A percentile compares a stretch with the other conserved stretches of the same genome.
Conservation (phyloP, 306 rosid species). For the Leucaena leucocephala region DNA sequence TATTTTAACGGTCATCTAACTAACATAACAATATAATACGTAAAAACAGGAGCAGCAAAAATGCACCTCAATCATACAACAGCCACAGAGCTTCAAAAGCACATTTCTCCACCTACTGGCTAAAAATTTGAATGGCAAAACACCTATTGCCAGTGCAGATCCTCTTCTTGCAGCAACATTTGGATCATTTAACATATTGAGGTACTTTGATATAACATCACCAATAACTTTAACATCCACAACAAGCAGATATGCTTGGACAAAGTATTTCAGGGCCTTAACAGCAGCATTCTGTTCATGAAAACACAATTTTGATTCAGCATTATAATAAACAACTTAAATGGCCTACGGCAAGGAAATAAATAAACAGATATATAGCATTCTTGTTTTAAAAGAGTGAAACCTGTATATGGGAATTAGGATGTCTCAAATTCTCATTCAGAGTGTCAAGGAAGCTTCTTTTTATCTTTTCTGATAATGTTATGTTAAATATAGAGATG, state of each 20-base stretch:
- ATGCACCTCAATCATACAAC: constrained; percentile 81
- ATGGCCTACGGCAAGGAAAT: constrained; percentile 14
- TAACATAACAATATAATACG: constrained; percentile 30
- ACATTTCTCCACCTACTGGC: constrained; percentile 80
- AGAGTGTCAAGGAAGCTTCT: constrained; percentile 73
- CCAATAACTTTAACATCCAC: constrained; percentile 49
- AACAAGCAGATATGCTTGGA: constrained; percentile 58
- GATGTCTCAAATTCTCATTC: constrained; percentile 94
- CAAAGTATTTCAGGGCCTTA: constrained; percentile 74
- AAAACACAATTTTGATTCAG: constrained; percentile 33
- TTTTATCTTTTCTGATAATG: constrained; percentile 71
- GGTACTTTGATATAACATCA: constrained; percentile 67
- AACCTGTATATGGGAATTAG: constrained; percentile 97
- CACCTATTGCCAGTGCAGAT: constrained; percentile 83
- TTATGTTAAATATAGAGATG: constrained; percentile 59
- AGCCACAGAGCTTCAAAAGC: constrained; percentile 72
- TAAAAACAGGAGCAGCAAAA: constrained; percentile 22
- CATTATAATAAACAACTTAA: constrained; percentile 33
- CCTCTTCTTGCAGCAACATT: constrained; percentile 95
- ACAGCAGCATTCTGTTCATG: constrained; percentile 75
- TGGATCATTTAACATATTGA: constrained; percentile 75
- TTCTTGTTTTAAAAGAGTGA: constrained; percentile 29
- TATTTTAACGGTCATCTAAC: constrained; percentile 23
- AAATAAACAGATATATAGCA: constrained; percentile 19
- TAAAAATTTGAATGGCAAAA: constrained; percentile 72